phyloP scores from a whole-genome alignment of 805 yeast genomes.

The Yarrowia sp. region DNA sequence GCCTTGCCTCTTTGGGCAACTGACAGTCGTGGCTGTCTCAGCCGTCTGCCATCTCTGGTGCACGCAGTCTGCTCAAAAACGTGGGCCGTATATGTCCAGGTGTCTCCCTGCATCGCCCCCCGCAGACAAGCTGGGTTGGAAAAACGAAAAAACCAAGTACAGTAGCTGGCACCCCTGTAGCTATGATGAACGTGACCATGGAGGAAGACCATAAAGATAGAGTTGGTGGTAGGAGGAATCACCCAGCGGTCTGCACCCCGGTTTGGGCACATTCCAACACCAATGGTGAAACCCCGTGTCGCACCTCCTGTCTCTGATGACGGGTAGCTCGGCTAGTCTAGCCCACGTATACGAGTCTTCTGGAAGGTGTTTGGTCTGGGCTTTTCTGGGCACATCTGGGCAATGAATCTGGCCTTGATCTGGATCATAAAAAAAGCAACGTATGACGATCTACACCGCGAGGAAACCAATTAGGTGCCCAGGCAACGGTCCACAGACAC shows the following conservation, averaged over 20 bases:
- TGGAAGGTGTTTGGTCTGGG: too few relatives aligned
- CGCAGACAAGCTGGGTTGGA: background rate
- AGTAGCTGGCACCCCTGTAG: constrained; percentile 9
- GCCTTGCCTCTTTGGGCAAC: too few relatives aligned
- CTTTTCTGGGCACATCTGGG: too few relatives aligned
- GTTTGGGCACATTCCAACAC: constrained; percentile 3
- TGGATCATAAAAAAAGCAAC: background rate
- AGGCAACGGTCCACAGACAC: background rate
- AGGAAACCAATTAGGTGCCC: background rate
- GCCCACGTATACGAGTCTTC: too few relatives aligned
- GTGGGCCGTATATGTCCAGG: constrained; percentile 2
- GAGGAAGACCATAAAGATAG: background rate
- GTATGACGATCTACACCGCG: too few relatives aligned
- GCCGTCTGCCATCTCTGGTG: background rate
- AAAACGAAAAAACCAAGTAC: too few relatives aligned
- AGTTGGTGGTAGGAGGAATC: background rate
- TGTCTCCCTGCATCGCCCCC: constrained; percentile 12
- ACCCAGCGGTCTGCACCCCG: background rate
- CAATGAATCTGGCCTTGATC: too few relatives aligned
- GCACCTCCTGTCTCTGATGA: too few relatives aligned
- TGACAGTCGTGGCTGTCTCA: background rate
- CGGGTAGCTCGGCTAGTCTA: background rate
- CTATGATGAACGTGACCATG: constrained; percentile 13
- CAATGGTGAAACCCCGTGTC: background rate
- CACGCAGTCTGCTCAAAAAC: background rate